Evolutionary conservation across 2,329 filamentous ascomycete species (phyloP).

Genomic region (Didymella pinodella): DNA sequence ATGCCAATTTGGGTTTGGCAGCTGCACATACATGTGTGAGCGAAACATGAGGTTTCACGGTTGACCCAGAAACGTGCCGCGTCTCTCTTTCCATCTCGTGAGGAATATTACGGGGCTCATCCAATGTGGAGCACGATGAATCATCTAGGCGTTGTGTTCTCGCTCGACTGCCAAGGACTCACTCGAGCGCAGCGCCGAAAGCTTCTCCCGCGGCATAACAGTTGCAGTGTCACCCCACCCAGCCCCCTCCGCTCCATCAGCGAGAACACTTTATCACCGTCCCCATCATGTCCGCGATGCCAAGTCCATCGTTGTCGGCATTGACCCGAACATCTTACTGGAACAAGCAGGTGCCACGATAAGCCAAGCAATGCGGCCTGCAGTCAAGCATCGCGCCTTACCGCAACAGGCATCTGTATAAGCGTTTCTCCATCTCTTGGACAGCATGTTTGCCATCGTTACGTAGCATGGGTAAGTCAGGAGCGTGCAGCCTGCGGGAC

Average conservation of each 20-base stretch:
- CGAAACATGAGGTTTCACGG: too few relatives aligned
- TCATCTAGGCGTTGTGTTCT: neutral
- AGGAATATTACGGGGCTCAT: too few relatives aligned
- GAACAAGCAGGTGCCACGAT: slow-evolving; percentile 36
- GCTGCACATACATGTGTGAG: too few relatives aligned
- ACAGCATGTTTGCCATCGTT: slow-evolving; percentile 21
- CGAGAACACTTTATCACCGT: slow-evolving; percentile 3
- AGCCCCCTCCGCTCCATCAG: slow-evolving; percentile 2
- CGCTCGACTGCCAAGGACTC: neutral
- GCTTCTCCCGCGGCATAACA: slow-evolving; percentile 1
- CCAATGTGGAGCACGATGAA: too few relatives aligned
- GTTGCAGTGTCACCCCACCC: slow-evolving; percentile 7
- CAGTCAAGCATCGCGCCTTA: slow-evolving; percentile 27
- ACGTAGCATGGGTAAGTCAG: slow-evolving; percentile 27
- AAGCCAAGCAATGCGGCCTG: slow-evolving; percentile 30
- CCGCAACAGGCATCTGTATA: slow-evolving; percentile 37
- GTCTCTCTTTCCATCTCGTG: too few relatives aligned
- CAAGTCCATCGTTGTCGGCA: slow-evolving; percentile 12
- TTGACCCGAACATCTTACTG: slow-evolving; percentile 23
- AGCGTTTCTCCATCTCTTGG: slow-evolving; percentile 24
- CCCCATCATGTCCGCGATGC: slow-evolving; percentile 9
- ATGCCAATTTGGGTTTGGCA: too few relatives aligned
- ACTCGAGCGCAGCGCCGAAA: slow-evolving; percentile 1
- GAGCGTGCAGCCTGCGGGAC: neutral
- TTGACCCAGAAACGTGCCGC: too few relatives aligned